Conservation (phyloP, 2,329 filamentous ascomycete genomes). For the Aureobasidium sp. region DNA sequence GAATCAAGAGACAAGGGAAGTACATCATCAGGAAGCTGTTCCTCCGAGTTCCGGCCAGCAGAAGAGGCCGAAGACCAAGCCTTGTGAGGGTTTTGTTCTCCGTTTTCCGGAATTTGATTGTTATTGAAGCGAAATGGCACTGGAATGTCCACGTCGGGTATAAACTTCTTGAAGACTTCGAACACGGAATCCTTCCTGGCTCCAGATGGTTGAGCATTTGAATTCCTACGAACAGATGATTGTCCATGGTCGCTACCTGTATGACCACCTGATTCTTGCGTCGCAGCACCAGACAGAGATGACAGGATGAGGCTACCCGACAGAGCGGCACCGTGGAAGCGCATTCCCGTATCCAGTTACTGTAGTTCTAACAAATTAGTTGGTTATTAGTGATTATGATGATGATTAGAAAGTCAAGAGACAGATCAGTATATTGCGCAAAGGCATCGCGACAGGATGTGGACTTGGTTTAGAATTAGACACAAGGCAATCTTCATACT, state of each 20-base stretch:
- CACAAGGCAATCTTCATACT: not conserved
- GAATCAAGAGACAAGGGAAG: no score
- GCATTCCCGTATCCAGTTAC: not conserved
- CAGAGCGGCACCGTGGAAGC: not conserved
- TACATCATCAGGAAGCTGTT: not conserved
- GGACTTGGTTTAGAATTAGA: not conserved
- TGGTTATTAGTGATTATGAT: not conserved
- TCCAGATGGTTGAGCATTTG: not conserved
- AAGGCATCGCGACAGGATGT: not conserved
- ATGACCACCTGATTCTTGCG: not conserved
- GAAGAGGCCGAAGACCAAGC: not conserved
- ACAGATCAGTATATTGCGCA: not conserved
- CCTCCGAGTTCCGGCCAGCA: not conserved
- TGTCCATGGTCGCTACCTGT: not conserved
- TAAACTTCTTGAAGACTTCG: not conserved
- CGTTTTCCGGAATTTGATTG: not conserved
- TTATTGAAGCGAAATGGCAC: not conserved
- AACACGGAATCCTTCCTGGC: not conserved
- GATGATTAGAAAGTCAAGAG: no score
- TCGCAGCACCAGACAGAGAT: not conserved
- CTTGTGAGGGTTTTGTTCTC: not conserved
- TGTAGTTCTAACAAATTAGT: not conserved
- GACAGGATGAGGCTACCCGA: not conserved
- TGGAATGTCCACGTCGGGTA: not conserved
- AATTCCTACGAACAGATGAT: not conserved